Evolutionary conservation across 768 basidiomycete genomes (phyloP).

Genomic region (Collybia sordida): DNA sequence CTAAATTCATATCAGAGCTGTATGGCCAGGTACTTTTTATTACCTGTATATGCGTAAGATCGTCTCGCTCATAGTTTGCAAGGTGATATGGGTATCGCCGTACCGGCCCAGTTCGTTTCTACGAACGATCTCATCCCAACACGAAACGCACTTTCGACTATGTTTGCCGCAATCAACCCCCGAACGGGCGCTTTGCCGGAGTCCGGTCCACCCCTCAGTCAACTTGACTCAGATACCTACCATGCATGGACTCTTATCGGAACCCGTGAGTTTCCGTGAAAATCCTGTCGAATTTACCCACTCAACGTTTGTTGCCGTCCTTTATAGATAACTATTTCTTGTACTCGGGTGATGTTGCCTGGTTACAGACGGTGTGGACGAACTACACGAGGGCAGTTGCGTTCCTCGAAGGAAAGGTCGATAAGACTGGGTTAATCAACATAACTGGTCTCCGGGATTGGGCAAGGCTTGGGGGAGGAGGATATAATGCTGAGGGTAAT

Average conservation of each 20-base stretch:
- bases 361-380: slow-evolving; percentile 50
- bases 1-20: slow-evolving; percentile 33
- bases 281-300: not conserved
- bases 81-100: slow-evolving; percentile 66
- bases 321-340: slow-evolving; percentile 52
- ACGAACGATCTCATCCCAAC: slow-evolving; percentile 59
- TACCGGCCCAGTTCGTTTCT: slow-evolving; percentile 60
- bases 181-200: slow-evolving; percentile 55
- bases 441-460: slow-evolving; percentile 58
- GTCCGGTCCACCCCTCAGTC: slow-evolving; percentile 48
- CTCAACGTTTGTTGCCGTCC: slow-evolving; percentile 1
- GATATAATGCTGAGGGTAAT: slow-evolving; percentile 56
- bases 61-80: not conserved
- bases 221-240: slow-evolving; percentile 52
- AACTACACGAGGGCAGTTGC: slow-evolving; percentile 59
- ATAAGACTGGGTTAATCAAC: slow-evolving; percentile 48
- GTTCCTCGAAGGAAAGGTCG: slow-evolving; percentile 53
- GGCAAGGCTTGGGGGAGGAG: slow-evolving; percentile 56
- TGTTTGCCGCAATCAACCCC: slow-evolving; percentile 55
- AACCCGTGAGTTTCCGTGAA: slow-evolving; percentile 30
- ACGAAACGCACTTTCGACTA: slow-evolving; percentile 54
- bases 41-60: not conserved
- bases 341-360: slow-evolving; percentile 51
- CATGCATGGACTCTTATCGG: slow-evolving; percentile 63
- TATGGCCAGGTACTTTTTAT: slow-evolving; percentile 47